Percentiles rank a stretch among this genome's conserved stretches.
phyloP scores from a whole-genome alignment of 2,329 filamentous ascomycete genomes.

The Dothideomycetidae sp. region DNA sequence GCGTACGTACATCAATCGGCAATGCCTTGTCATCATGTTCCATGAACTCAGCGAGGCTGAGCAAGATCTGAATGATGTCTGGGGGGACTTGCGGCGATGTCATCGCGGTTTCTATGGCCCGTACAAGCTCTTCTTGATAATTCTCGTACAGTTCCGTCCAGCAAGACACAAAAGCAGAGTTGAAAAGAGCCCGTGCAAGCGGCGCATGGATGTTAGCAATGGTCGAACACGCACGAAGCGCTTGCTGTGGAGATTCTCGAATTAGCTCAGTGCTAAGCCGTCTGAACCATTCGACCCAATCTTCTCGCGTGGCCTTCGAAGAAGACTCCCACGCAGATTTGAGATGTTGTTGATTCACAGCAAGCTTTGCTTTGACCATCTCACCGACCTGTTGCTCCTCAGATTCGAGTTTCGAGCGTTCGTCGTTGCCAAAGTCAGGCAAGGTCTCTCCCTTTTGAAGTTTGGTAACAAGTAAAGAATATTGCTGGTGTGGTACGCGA shows the following conservation, averaged over 20 bases:
- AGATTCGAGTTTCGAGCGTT: conserved; percentile 56
- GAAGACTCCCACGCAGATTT: conserved; percentile 96
- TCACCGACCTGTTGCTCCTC: conserved; percentile 70
- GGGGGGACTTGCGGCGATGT: conserved; percentile 92
- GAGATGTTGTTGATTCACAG: conserved; percentile 93
- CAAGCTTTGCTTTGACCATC: conserved; percentile 56
- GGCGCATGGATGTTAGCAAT: conserved; percentile 85
- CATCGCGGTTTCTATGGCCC: conserved; percentile 88
- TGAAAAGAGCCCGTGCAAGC: conserved; percentile 86
- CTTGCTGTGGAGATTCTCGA: conserved; percentile 90
- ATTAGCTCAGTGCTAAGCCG: conserved; percentile 90
- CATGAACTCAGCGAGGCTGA: conserved; percentile 99
- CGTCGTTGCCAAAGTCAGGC: conserved; percentile 82
- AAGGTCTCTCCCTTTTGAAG: conserved; percentile 86
- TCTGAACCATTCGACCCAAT: conserved; percentile 98
- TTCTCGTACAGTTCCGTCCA: conserved; percentile 97
- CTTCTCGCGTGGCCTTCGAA: conserved; percentile 92
- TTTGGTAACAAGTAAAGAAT: conserved; percentile 82
- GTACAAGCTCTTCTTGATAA: conserved; percentile 91
- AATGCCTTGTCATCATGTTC: conserved; percentile 98
- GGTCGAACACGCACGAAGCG: conserved; percentile 80
- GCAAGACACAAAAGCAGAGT: conserved; percentile 96
- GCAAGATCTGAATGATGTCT: conserved; percentile 80
- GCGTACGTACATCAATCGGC: conserved; percentile 87
- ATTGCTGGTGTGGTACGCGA: conserved; percentile 84